phyloP scores from a whole-genome alignment of 805 yeast species.

The Sugiyamaella floridensis region DNA sequence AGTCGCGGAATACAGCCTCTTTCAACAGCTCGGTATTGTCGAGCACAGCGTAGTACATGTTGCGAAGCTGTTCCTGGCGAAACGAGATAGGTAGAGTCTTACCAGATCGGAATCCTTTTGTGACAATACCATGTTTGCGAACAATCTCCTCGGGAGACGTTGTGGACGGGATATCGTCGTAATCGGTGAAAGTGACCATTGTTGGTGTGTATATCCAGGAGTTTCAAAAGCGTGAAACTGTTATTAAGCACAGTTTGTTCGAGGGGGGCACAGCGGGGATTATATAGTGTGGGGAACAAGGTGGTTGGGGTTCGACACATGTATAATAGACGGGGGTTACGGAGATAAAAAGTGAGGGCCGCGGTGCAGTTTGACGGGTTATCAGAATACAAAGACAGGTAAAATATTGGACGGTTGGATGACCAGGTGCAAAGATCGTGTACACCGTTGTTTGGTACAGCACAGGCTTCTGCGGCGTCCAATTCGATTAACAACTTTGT shows the following conservation, averaged over 20 bases:
- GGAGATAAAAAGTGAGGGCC: too few species aligned
- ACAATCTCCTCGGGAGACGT: slow-evolving; percentile 48
- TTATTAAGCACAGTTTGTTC: neutral
- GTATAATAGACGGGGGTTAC: too few species aligned
- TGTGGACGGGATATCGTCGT: slow-evolving; percentile 14
- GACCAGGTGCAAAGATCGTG: too few species aligned
- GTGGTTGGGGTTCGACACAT: neutral
- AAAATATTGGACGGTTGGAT: too few species aligned
- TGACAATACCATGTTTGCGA: slow-evolving; percentile 37
- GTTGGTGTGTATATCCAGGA: too few species aligned
- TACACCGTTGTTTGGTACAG: too few species aligned
- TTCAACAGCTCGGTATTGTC: slow-evolving; percentile 51
- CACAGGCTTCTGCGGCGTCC: too few species aligned
- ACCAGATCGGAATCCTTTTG: slow-evolving; percentile 37
- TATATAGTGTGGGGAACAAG: neutral
- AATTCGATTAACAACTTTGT: too few species aligned
- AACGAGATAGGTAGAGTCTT: slow-evolving; percentile 46
- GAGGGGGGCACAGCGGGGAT: neutral
- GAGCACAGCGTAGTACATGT: slow-evolving; percentile 54
- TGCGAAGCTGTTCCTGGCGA: slow-evolving; percentile 58
- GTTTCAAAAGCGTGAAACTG: neutral
- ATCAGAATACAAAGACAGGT: too few species aligned
- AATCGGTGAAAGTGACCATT: slow-evolving; percentile 2
- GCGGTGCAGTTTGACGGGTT: too few species aligned
- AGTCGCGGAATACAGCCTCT: slow-evolving; percentile 58